Percentiles rank a stretch among this genome's conserved stretches.
These are phyloP conservation scores for Acidomyces sp. DNA, from an alignment of 495 filamentous ascomycete genomes.

Conservation along the genomic window DNA sequence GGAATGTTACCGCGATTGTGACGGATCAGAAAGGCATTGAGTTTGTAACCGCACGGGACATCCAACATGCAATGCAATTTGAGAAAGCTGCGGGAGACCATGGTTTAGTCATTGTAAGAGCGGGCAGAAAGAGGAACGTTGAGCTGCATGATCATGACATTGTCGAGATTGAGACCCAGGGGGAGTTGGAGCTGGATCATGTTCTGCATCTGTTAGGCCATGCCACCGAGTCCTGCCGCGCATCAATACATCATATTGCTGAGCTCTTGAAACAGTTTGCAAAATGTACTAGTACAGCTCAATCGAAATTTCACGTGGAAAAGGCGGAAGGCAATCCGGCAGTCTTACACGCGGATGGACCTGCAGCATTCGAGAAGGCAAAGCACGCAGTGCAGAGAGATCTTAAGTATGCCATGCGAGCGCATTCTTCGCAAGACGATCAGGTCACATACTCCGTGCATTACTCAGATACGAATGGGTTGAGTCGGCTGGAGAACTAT, in stretches of 20 bases:
- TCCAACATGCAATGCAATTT: constrained; percentile 10
- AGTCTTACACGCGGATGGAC: constrained; percentile 10
- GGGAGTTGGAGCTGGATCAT: constrained; percentile 16
- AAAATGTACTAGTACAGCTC: constrained; percentile 9
- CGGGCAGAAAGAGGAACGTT: constrained; percentile 9
- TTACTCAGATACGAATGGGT: constrained; percentile 20
- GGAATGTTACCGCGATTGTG: constrained; percentile 14
- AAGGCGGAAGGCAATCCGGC: constrained; percentile 16
- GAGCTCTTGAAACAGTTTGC: constrained; percentile 14
- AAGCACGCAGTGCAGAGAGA: constrained; percentile 16
- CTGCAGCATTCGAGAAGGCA: constrained; percentile 13
- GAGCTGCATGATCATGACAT: constrained; percentile 5
- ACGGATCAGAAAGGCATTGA: constrained; percentile 10
- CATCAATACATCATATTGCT: constrained; percentile 10
- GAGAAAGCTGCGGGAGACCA: background rate
- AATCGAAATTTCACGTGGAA: constrained; percentile 16
- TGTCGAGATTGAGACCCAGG: constrained; percentile 12
- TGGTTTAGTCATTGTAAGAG: constrained; percentile 11
- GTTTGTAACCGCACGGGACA: constrained; percentile 9
- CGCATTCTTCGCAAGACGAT: constrained; percentile 11
- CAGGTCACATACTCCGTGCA: constrained; percentile 19
- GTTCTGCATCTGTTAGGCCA: constrained; percentile 13
- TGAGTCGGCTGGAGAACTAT: constrained; percentile 19
- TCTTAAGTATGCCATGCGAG: constrained; percentile 17
- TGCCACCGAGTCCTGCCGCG: constrained; percentile 11